Conservation (phyloP, 192 early-diverging fungal species). For the Podila epigama region DNA sequence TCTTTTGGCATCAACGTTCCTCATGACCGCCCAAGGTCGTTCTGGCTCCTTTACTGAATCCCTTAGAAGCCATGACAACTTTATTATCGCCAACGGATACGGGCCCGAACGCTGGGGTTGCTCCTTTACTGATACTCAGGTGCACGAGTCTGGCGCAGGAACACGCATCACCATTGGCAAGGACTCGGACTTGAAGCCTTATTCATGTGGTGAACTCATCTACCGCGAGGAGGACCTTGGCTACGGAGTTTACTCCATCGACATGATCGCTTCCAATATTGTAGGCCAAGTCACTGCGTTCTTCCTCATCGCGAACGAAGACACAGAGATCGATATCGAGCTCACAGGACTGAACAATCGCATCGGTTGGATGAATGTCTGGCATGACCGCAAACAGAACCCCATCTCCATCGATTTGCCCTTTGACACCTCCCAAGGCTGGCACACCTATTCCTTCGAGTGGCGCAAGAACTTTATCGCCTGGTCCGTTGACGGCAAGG, state of each 20-base stretch:
- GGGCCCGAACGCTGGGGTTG: conserved; percentile 47
- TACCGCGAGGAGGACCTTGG: conserved; percentile 13
- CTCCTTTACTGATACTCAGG: conserved; percentile 24
- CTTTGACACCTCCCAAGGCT: conserved; percentile 33
- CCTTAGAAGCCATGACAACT: conserved; percentile 13
- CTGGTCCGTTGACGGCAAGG: conserved; percentile 31
- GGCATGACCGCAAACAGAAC: conserved; percentile 24
- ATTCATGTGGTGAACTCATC: conserved; percentile 36
- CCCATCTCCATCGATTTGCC: conserved; percentile 37
- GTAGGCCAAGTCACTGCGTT: conserved; percentile 40
- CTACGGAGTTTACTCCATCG: conserved; percentile 39
- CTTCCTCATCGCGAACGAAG: conserved; percentile 40
- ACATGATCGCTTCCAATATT: conserved; percentile 43
- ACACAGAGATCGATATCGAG: conserved; percentile 38
- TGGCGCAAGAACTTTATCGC: conserved; percentile 35
- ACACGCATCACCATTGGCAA: conserved; percentile 38
- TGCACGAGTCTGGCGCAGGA: conserved; percentile 11
- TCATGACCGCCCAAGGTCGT: not conserved
- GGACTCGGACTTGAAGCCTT: conserved; percentile 38
- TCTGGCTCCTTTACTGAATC: conserved; percentile 6
- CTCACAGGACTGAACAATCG: conserved; percentile 38
- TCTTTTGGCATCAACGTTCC: conserved; percentile 7
- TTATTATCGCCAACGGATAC: conserved; percentile 26
- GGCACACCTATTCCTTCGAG: conserved; percentile 41
- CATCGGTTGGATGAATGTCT: conserved; percentile 42